Base-by-base conservation (phyloP, 495 filamentous ascomycete genomes). In the Neurospora sp. region DNA sequence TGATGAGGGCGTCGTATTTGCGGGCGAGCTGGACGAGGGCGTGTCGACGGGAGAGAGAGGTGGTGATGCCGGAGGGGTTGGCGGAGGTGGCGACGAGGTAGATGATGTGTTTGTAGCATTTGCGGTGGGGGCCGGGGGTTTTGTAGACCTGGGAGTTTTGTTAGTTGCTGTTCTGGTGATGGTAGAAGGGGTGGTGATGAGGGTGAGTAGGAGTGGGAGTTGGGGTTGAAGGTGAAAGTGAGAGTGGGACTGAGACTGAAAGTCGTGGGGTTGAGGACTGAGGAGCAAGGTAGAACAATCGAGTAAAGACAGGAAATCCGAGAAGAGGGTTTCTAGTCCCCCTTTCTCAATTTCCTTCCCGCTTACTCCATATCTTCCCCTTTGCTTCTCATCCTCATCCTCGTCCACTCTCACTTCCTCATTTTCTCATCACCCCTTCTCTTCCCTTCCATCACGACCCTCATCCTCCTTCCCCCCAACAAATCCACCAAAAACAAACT, bases 61-160 rank as follows among this genome's bases (percentile, higher is more conserved):
- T 92, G 1, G 91, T 93, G 74, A 89, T 89, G 5, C 88, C 90
- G 0, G 91, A 92, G 0, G 94, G 94, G 76, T 97, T 97, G 41
- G 90, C 88, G 78, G 92, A 94, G 0, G 92, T 94, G 0, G 94
- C 92, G 5, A 94, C 92, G 23, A 87, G 88, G 78, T 98, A 98
- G 76, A 98, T 90, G 75, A 97, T 78, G 78, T 96, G 92, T 39
- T 88, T 88, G 81, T 97, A 97, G 73, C 91, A 87, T 77, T 92
- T 94, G 70, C 82, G 79, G 75, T 84, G 84, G 16, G 82, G 81
- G 18, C 71, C 75, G 16, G 74, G 74, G 23, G 70, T 35, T 74
- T 86, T 86, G 73, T 78, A 80, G 23, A 54, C 14, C 79, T 78
- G 72, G 5, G 39, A 1, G 20, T 6, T 70, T 11, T 70, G 72